Conservation (phyloP, 1,284 basidiomycete genomes). For the Melanopsichium pennsylvanicum region DNA sequence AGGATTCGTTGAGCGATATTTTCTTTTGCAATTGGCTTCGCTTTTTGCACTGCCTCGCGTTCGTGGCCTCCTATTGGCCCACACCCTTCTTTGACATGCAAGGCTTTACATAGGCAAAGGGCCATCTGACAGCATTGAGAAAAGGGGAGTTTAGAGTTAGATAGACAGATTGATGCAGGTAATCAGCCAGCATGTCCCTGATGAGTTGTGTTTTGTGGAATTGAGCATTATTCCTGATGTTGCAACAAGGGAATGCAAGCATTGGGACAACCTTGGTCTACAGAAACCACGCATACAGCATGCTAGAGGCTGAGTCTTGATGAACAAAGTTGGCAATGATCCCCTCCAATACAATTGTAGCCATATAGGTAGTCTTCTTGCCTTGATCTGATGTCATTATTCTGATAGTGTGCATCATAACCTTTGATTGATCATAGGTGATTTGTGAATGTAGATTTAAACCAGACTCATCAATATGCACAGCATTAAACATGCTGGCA, state of each 20-base stretch:
- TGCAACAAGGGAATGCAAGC: neutral
- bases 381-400: neutral
- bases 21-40: no score
- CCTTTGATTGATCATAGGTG: neutral
- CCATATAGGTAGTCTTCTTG: neutral
- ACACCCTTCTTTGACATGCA: no score
- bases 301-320: neutral
- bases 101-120: no score
- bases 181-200: no score
- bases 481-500: neutral
- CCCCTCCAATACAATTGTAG: conserved; percentile 2
- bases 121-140: conserved; percentile 6
- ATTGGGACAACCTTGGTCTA: conserved; percentile 1
- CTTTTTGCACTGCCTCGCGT: no score
- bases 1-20: no score
- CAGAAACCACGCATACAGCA: conserved; percentile 3
- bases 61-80: no score
- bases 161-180: neutral
- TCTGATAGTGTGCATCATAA: neutral
- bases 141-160: conserved; percentile 5
- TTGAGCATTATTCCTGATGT: conserved; percentile 6
- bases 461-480: conserved; percentile 1
- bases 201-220: conserved; percentile 9
- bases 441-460: conserved; percentile 1
- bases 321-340: conserved; percentile 5